Evolutionary conservation across 352 stramenopile species (phyloP).

Genomic region (Phytophthora syringae): DNA sequence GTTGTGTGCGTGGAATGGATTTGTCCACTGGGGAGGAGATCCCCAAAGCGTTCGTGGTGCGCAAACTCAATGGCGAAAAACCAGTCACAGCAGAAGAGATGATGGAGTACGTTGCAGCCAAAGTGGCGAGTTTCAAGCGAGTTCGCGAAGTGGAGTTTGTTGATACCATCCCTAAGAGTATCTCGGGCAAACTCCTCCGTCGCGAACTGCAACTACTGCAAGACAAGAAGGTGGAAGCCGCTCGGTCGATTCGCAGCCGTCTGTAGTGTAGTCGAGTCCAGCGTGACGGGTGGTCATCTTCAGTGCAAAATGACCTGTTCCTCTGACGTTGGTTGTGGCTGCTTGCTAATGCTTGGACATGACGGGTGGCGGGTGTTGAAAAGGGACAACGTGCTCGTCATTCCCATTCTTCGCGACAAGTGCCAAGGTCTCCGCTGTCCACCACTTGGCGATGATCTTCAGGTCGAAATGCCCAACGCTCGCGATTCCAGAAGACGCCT

Average conservation of each 20-base stretch:
- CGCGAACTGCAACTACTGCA: slow-evolving; percentile 70
- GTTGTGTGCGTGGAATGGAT: slow-evolving; percentile 66
- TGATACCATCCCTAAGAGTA: slow-evolving; percentile 86
- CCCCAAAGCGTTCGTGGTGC: slow-evolving; percentile 90
- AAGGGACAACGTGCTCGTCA: slow-evolving; percentile 10
- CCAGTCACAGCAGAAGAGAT: slow-evolving; percentile 21
- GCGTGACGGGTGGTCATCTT: no score
- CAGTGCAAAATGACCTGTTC: slow-evolving; percentile 1
- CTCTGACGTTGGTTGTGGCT: neutral
- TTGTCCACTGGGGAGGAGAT: slow-evolving; percentile 81
- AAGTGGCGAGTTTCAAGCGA: slow-evolving; percentile 87
- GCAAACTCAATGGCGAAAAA: slow-evolving; percentile 45
- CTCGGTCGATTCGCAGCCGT: slow-evolving; percentile 12
- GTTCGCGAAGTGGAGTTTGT: slow-evolving; percentile 88
- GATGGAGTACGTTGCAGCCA: slow-evolving; percentile 78
- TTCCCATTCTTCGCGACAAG: slow-evolving; percentile 1
- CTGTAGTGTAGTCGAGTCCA: slow-evolving; percentile 6
- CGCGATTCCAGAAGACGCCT: slow-evolving; percentile 36
- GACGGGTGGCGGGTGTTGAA: slow-evolving; percentile 19
- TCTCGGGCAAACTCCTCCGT: slow-evolving; percentile 91
- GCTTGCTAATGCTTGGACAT: slow-evolving; percentile 5
- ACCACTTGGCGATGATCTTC: slow-evolving; percentile 42
- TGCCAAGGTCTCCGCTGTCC: neutral
- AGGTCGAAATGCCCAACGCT: slow-evolving; percentile 38
- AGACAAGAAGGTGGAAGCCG: slow-evolving; percentile 37